Percentiles rank a stretch among this genome's conserved stretches.
phyloP scores from a whole-genome alignment of 2,329 filamentous ascomycete species.

The Chalara sp. region DNA sequence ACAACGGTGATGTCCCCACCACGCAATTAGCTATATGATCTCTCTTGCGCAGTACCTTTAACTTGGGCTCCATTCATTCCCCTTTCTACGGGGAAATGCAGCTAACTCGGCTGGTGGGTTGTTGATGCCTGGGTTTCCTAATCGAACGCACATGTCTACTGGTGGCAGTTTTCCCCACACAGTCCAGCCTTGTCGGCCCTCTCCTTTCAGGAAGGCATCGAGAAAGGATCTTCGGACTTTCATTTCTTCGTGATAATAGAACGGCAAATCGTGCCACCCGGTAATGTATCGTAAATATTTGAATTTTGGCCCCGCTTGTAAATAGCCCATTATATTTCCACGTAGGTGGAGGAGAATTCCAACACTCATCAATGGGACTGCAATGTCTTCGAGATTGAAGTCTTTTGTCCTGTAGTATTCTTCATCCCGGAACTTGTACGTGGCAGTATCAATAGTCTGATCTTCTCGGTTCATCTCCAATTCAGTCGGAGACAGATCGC shows the following conservation, averaged over 20 bases:
- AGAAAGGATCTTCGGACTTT: constrained; percentile 62
- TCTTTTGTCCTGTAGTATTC: constrained; percentile 27
- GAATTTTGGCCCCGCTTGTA: constrained; percentile 54
- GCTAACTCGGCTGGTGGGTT: constrained; percentile 53
- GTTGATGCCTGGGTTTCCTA: constrained; percentile 62
- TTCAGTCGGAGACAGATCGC: constrained; percentile 45
- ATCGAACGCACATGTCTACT: constrained; percentile 54
- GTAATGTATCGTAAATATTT: constrained; percentile 67
- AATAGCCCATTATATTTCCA: constrained; percentile 56
- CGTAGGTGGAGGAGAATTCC: constrained; percentile 23
- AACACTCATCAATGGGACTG: constrained; percentile 60
- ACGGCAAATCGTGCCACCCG: constrained; percentile 64
- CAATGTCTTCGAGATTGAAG: constrained; percentile 58
- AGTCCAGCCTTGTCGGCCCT: constrained; percentile 56
- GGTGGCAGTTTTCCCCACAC: constrained; percentile 49
- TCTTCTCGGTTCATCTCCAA: constrained; percentile 30
- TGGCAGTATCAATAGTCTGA: constrained; percentile 38
- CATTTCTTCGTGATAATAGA: constrained; percentile 65
- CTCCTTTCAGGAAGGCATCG: constrained; percentile 63
- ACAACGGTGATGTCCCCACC: too few species aligned
- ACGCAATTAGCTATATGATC: neutral
- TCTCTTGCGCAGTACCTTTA: constrained; percentile 53
- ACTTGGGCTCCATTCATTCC: constrained; percentile 62
- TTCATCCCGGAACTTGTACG: constrained; percentile 43
- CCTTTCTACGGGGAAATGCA: constrained; percentile 45